These are phyloP conservation scores for Hydrangea macrophylla DNA, from an alignment of 148 eudicot species.

Conservation along the genomic window DNA sequence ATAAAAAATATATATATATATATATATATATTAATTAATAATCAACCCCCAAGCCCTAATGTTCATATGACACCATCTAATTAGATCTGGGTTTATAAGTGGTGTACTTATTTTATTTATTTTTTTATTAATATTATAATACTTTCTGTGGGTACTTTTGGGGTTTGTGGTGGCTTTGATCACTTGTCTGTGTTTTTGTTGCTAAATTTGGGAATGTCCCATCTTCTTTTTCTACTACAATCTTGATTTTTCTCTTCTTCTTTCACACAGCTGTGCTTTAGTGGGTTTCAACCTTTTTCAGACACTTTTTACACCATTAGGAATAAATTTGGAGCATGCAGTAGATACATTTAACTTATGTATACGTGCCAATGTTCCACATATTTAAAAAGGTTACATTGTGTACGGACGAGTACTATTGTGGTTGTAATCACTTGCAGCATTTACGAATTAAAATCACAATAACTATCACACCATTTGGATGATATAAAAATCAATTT, in stretches of 20 bases:
- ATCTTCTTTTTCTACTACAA: neutral
- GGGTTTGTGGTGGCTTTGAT: constrained; percentile 3
- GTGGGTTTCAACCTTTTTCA: neutral
- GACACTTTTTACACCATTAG: neutral
- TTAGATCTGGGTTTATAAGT: no score
- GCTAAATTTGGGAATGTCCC: neutral
- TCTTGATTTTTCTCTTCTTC: neutral
- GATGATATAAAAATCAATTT: no score
- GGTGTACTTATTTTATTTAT: no score
- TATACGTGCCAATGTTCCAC: no score
- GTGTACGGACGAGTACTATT: no score
- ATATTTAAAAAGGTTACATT: no score
- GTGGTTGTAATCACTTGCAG: neutral
- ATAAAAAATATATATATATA: neutral
- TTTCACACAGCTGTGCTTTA: neutral
- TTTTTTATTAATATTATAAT: no score
- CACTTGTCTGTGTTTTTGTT: neutral
- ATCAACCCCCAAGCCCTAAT: neutral
- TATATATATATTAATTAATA: neutral
- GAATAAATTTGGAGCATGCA: neutral
- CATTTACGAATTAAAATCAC: neutral
- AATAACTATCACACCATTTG: no score
- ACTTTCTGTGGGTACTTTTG: neutral
- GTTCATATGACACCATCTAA: no score
- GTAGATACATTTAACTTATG: no score